Base-by-base conservation (phyloP, 2,329 filamentous ascomycete genomes). In the Aspergillus oerlinghausenensis region DNA sequence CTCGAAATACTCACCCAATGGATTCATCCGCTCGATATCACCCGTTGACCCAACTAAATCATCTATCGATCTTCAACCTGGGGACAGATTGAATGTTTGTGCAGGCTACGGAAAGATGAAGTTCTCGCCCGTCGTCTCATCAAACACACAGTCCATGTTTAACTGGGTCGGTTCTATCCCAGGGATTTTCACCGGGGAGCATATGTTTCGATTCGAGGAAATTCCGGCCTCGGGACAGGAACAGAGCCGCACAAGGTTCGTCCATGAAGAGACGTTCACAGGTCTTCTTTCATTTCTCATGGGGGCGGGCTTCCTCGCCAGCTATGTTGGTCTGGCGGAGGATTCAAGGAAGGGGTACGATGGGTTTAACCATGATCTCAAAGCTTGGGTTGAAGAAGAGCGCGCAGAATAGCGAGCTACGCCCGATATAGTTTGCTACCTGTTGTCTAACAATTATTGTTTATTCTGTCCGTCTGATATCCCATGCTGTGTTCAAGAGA, bases 91-190 rank as follows among this genome's bases (percentile, higher is more conserved):
- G 6, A 43, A 51, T 4, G 53, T 48, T 32, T 21, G 43, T 1
- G 25, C 49, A n/a, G 51, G 54, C 43, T 55, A 52, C 35, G 56
- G 56, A n/a, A 59, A 59, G 50, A 54, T 49, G 57, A 49, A 45
- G 3, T 56, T 59, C 42, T 17, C 48, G 1, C 32, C 57, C 0
- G 21, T 38, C 1, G 51, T 59, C 11, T 17, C 21, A n/a, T 4
- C 35, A 8, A 59, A 59, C 10, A 49, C n/a, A 9, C 32, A 40
- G 3, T 9, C 29, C 0, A 14, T 21, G 9, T 59, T 59, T 23
- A 26, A 48, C 26, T 59, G 57, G 57, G 32, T 17, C 5, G 53
- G 40, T 8, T 51, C 53, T 14, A 11, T 58, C 14, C 56, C 50
- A 7, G 47, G 48, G 4, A 26, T 56, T 3, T 57, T 54, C 43